Conservation (phyloP, 1,284 basidiomycete species). For the Gomphus bonarii region DNA sequence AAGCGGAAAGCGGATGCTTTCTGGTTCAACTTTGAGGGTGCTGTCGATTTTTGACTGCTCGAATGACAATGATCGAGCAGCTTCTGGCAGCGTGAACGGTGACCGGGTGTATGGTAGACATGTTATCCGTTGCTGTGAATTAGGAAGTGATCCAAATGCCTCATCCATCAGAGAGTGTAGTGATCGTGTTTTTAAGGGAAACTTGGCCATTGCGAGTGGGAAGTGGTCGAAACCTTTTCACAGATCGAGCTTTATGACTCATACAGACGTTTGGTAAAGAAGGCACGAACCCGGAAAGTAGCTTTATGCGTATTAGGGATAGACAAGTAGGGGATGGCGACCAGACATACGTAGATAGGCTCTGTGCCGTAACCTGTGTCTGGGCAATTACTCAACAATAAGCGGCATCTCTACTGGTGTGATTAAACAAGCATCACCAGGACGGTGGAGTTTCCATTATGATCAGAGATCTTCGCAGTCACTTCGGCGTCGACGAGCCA, state of each 20-base stretch:
- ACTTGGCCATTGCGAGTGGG: neutral
- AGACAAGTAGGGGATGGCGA: neutral
- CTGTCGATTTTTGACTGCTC: neutral
- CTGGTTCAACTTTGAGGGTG: neutral
- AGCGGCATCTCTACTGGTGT: neutral
- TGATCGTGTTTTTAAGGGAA: neutral
- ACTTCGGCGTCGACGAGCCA: slow-evolving; percentile 51
- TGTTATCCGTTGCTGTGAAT: neutral
- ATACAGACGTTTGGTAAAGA: neutral
- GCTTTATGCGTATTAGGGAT: neutral
- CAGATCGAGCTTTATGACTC: neutral
- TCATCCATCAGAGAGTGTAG: neutral
- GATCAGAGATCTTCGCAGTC: slow-evolving; percentile 20
- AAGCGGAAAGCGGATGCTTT: neutral
- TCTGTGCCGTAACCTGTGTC: neutral
- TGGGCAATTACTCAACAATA: neutral
- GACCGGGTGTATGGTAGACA: slow-evolving; percentile 18
- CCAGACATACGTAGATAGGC: neutral
- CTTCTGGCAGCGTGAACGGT: neutral
- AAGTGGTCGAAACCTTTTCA: neutral
- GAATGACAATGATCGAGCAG: neutral
- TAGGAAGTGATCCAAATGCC: neutral
- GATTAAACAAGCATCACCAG: neutral
- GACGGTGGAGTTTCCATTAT: neutral
- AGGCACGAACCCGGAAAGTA: neutral